Evolutionary conservation across 2,329 filamentous ascomycete species (phyloP), one percentile per base, ranked within the genome.

Genomic region (Chaetomium sp.): DNA sequence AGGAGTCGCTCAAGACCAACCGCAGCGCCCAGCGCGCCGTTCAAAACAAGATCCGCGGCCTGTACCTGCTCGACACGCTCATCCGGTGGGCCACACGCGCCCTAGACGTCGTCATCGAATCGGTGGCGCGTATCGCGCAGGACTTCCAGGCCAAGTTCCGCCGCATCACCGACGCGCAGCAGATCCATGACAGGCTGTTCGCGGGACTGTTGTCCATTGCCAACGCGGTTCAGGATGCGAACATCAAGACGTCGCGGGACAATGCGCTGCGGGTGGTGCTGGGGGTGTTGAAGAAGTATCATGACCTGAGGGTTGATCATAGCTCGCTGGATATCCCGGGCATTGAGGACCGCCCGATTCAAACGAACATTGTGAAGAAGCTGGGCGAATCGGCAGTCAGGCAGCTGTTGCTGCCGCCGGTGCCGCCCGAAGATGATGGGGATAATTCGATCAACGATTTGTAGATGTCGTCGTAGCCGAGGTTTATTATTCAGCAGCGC

Each of bases 141-240:
- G 46, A 49, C 46, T 49, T 49, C 46, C 46, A 49, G 14, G 35
- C 46, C 46, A 49, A 49, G 46, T 49, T 49, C 46, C 34, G 19
- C 34, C 35, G 14, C 35, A 37, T 49, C n/a, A 38, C 46, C 2
- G 7, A 37, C 34, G 46, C 46, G 34, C 46, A 49, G 46, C 34
- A 49, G 35, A 27, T 1, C 4, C 32, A 34, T n/a, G 34, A 49
- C 46, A 19, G n/a, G 34, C 35, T 49, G 7, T 49, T 49, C 6
- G 46, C 46, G 5, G 46, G 46, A 9, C 46, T 49, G 46, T 36
- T 49, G n/a, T 34, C 14, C 34, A 7, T 49, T 2, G 46, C 34
- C 34, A 49, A 49, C 46, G 32, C 14, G 8, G 38, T 49, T 14
- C 1, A 37, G 1, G 46, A 38, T n/a, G 32, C 46, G 34, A 19